Percentiles rank a stretch among this genome's conserved stretches.
phyloP scores from a whole-genome alignment of 2,329 filamentous ascomycete genomes.

The Tolypocladium amazonense region DNA sequence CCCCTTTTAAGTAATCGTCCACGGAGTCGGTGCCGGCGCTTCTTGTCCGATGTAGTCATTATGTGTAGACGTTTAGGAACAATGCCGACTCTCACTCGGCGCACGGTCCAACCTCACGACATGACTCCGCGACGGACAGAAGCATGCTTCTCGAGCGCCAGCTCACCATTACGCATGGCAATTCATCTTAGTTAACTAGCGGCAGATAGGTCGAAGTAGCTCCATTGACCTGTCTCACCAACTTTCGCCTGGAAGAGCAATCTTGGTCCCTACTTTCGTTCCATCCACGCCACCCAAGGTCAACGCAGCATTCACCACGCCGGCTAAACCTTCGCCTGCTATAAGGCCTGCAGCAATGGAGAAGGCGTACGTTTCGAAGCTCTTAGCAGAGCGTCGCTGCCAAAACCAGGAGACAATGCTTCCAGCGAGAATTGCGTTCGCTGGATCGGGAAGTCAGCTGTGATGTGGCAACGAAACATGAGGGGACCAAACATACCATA shows the following conservation, averaged over 20 bases:
- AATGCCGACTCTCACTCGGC: no score
- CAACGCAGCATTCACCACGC: slow-evolving; percentile 45
- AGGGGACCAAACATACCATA: slow-evolving; percentile 30
- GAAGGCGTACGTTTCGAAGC: slow-evolving; percentile 46
- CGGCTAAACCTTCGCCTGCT: slow-evolving; percentile 52
- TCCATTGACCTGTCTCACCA: not conserved
- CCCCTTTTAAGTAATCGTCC: no score
- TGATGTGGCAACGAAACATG: not conserved
- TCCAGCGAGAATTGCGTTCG: slow-evolving; percentile 48
- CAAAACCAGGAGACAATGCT: slow-evolving; percentile 41
- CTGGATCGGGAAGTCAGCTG: not conserved
- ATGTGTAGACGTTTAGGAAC: no score
- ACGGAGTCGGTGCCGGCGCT: no score
- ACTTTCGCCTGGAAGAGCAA: slow-evolving; percentile 8
- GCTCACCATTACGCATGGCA: no score
- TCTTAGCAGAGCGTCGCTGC: slow-evolving; percentile 37
- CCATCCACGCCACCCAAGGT: slow-evolving; percentile 24
- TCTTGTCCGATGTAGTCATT: no score
- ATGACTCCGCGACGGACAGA: no score
- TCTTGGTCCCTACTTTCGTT: slow-evolving; percentile 5
- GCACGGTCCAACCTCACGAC: no score
- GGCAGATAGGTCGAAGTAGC: no score
- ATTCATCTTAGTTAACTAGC: no score
- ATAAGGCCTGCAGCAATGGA: slow-evolving; percentile 51
- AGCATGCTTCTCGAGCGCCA: no score